These are phyloP conservation scores for Bacidia rubella DNA, from an alignment of 495 filamentous ascomycete species.

Conservation along the genomic window DNA sequence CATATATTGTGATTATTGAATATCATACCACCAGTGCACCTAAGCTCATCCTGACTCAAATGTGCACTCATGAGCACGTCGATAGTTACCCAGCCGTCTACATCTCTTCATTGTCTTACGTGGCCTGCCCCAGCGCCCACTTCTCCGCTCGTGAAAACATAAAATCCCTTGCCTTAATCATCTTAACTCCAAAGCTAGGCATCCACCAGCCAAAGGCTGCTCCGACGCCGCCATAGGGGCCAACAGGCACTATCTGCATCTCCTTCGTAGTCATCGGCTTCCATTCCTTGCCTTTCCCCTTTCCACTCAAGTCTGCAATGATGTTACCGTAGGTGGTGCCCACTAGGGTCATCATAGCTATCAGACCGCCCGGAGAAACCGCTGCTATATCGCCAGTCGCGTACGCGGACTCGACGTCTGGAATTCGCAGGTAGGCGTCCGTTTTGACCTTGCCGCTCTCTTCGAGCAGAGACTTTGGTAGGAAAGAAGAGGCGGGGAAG, in stretches of 20 bases:
- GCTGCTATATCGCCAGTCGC: constrained; percentile 36
- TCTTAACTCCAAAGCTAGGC: constrained; percentile 17
- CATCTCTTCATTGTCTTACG: no score
- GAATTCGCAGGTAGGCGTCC: constrained; percentile 28
- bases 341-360: constrained; percentile 11
- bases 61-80: no score
- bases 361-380: constrained; percentile 12
- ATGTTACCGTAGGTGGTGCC: constrained; percentile 9
- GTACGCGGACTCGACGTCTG: constrained; percentile 29
- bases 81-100: no score
- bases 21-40: background rate
- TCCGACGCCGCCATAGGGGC: constrained; percentile 18
- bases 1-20: background rate
- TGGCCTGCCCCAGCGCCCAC: constrained; percentile 10
- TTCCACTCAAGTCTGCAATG: constrained; percentile 10
- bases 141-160: constrained; percentile 13
- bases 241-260: constrained; percentile 22
- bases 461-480: constrained; percentile 32
- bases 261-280: constrained; percentile 23
- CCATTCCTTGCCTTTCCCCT: constrained; percentile 9
- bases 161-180: constrained; percentile 16
- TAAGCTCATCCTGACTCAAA: no score
- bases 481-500: constrained; percentile 40
- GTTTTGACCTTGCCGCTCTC: constrained; percentile 30
- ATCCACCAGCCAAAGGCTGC: constrained; percentile 20